Evolutionary conservation across 2,329 filamentous ascomycete species (phyloP).

Genomic region (Penicillium sp.): DNA sequence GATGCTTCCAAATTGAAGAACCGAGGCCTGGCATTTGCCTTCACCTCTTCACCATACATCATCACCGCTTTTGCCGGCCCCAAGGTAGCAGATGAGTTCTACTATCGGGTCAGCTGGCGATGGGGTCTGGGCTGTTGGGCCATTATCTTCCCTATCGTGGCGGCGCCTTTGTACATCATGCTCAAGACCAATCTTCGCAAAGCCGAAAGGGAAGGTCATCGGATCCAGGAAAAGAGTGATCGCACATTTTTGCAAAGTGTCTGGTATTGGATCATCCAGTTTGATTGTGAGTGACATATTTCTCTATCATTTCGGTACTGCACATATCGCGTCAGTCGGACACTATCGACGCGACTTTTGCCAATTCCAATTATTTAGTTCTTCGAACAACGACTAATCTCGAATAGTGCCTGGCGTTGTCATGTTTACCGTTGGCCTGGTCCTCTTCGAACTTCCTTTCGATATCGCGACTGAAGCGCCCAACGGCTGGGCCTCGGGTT

Average conservation of each 20-base stretch:
- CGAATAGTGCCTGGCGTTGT: constrained; percentile 54
- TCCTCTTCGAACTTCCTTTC: constrained; percentile 64
- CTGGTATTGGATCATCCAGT: constrained; percentile 56
- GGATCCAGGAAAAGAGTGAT: constrained; percentile 42
- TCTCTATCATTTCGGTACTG: not conserved
- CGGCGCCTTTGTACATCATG: constrained; percentile 54
- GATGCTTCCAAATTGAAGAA: constrained; percentile 62
- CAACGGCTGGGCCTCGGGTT: constrained; percentile 41
- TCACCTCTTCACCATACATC: constrained; percentile 62
- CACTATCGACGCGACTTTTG: not conserved
- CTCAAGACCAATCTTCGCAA: constrained; percentile 55
- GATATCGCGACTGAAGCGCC: constrained; percentile 46
- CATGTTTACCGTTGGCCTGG: constrained; percentile 58
- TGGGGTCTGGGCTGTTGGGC: constrained; percentile 62
- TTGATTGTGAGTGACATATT: constrained; percentile 47
- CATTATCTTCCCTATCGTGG: constrained; percentile 57
- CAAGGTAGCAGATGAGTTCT: constrained; percentile 51
- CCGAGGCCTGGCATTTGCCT: constrained; percentile 60
- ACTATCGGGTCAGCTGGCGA: constrained; percentile 52
- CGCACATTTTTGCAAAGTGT: constrained; percentile 48
- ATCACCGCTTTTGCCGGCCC: constrained; percentile 58
- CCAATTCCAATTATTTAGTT: not conserved
- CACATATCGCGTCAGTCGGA: too few species aligned
- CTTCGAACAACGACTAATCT: not conserved
- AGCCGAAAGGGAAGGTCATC: constrained; percentile 54